Evolutionary conservation across 2,329 filamentous ascomycete genomes (phyloP).

Genomic region (Curvularia sp.): DNA sequence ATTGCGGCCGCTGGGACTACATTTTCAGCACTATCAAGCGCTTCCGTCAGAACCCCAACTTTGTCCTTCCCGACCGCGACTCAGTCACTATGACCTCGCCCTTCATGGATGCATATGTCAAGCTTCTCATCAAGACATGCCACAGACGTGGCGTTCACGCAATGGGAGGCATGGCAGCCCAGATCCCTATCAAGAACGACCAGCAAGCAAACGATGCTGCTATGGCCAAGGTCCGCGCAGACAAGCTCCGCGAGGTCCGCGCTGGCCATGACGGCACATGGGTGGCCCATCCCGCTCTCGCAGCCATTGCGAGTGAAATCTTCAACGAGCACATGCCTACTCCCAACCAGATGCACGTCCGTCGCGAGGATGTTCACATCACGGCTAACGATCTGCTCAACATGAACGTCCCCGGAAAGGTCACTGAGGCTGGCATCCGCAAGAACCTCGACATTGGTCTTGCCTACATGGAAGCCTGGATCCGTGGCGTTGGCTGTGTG

Average conservation of each 20-base stretch:
- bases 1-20: constrained; percentile 99
- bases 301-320: constrained; percentile 83
- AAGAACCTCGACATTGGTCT: constrained; percentile 98
- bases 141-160: constrained; percentile 96
- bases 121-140: constrained; percentile 97
- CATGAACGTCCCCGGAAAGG: constrained; percentile 92
- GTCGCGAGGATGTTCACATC: constrained; percentile 87
- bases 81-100: constrained; percentile 96
- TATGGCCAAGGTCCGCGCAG: constrained; percentile 90
- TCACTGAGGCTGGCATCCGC: constrained; percentile 93
- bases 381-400: constrained; percentile 90
- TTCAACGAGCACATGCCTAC: constrained; percentile 99
- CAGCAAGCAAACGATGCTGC: constrained; percentile 88
- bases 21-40: constrained; percentile 99
- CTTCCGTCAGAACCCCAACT: constrained; percentile 92
- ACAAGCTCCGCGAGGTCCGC: constrained; percentile 94
- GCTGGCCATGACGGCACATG: constrained; percentile 97
- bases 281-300: constrained; percentile 95
- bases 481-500: constrained; percentile 92
- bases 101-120: constrained; percentile 98
- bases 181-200: constrained; percentile 98
- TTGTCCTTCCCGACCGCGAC: constrained; percentile 90
- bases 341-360: constrained; percentile 92
- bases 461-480: constrained; percentile 98
- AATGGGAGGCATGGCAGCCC: constrained; percentile 98